Evolutionary conservation across 768 basidiomycete species (phyloP).

Genomic region (Terana coerulea): DNA sequence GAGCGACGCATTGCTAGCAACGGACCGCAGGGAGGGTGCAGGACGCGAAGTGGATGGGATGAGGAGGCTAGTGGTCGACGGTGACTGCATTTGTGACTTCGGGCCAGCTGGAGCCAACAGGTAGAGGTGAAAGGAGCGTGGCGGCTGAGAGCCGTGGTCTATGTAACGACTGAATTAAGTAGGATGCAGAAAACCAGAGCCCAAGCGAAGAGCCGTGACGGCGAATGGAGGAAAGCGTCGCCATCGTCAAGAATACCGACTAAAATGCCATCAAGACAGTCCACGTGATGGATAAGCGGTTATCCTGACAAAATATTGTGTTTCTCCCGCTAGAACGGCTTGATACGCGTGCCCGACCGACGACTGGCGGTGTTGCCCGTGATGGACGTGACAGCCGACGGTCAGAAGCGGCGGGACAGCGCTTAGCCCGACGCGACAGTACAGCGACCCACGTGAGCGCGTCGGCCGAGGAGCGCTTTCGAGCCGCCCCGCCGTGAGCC

Average conservation of each 20-base stretch:
- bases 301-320: background rate
- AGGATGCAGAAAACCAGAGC: slow-evolving; percentile 1
- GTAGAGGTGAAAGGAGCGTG: slow-evolving; percentile 13
- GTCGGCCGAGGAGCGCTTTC: background rate
- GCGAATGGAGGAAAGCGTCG: background rate
- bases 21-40: slow-evolving; percentile 8
- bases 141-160: slow-evolving; percentile 8
- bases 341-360: background rate
- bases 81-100: slow-evolving; percentile 9
- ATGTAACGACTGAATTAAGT: slow-evolving; percentile 1
- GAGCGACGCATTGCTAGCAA: slow-evolving; percentile 15
- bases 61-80: slow-evolving; percentile 12
- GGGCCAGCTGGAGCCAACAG: slow-evolving; percentile 10
- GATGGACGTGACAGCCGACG: background rate
- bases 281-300: slow-evolving; percentile 3
- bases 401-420: background rate
- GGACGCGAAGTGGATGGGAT: background rate
- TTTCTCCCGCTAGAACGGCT: background rate
- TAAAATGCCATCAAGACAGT: background rate
- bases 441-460: slow-evolving; percentile 4
- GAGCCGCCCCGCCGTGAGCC: background rate
- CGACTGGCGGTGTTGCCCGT: background rate
- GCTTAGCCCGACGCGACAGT: background rate
- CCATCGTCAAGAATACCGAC: slow-evolving; percentile 5
- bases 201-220: slow-evolving; percentile 5